Base-by-base conservation (phyloP, 768 basidiomycete species). In the Dentipellis fragilis region DNA sequence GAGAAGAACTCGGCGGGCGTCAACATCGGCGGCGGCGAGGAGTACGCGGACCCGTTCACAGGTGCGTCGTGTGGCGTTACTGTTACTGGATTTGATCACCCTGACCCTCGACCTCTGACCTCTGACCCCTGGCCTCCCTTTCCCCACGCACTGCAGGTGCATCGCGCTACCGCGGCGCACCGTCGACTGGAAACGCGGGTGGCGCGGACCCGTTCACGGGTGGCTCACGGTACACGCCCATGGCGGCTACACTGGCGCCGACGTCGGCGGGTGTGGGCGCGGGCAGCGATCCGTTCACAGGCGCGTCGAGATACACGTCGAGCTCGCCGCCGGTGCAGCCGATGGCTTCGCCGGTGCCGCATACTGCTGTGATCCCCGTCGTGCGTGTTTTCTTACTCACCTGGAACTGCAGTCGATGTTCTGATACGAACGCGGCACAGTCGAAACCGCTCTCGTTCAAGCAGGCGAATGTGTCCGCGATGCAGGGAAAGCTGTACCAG, bases 1-100 rank as follows among this genome's bases (percentile, higher is more conserved):
- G 89, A 96, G 69, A 88, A 88, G 69, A 96, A 93, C 60, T 89
- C 93, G 0, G 72, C 77, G 3, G 90, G 89, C 1, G 83, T 90
- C 19, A 84, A 75, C 53, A 70, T 97, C 10, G 85, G 86, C 40
- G 72, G 73, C 12, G 65, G 73, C 3, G 71, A 74, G n/a, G 78
- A 83, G 49, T 91, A 78, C 65, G 80, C 84, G 19, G 95, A 98
- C 66, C 95, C 95, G 5, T 98, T 80, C 69, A 98, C 95, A 58
- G 95, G 94, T 79, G 66, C 58, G 67, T 49, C 35, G 39, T 19
- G 14, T 8, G n/a, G n/a, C n/a, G n/a, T n/a, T n/a, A n/a, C n/a
- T n/a, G n/a, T n/a, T n/a, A n/a, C n/a, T n/a, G n/a, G n/a, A n/a
- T n/a, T n/a, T n/a, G n/a, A n/a, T 35, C 55, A 45, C 23, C 17